phyloP scores from a whole-genome alignment of 1,284 basidiomycete genomes.

The Erythrobasidium hasegawianum region DNA sequence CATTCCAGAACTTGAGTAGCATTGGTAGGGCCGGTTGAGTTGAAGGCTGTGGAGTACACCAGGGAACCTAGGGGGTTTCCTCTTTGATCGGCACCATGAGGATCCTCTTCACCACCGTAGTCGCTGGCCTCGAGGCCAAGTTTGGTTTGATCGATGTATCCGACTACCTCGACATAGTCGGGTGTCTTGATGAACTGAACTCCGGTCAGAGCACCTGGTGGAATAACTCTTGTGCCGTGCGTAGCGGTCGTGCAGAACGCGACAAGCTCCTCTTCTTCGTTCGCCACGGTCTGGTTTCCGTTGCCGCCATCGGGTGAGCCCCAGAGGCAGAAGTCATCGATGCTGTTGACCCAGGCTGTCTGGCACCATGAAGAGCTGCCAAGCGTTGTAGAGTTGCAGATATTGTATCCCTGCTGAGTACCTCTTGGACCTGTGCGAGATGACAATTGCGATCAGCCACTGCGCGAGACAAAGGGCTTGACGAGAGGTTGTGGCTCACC shows the following conservation, averaged over 20 bases:
- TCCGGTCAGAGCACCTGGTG: conserved; percentile 54
- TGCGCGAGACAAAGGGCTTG: no score
- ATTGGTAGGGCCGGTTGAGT: conserved; percentile 46
- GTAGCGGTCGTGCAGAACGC: conserved; percentile 38
- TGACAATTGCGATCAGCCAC: not conserved
- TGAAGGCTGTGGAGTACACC: conserved; percentile 43
- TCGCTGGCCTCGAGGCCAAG: conserved; percentile 60
- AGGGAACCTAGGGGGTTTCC: conserved; percentile 46
- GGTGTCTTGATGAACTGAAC: conserved; percentile 64
- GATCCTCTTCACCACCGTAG: conserved; percentile 56
- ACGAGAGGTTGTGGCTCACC: no score
- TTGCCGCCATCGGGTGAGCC: conserved; percentile 30
- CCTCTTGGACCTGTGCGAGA: conserved; percentile 33
- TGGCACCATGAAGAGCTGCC: conserved; percentile 61
- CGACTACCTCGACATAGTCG: conserved; percentile 63
- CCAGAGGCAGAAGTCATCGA: conserved; percentile 39
- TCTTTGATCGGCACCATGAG: conserved; percentile 47
- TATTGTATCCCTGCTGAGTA: conserved; percentile 36
- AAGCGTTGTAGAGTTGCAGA: conserved; percentile 65
- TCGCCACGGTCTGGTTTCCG: conserved; percentile 36
- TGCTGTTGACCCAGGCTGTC: conserved; percentile 51
- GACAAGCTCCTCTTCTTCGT: conserved; percentile 39
- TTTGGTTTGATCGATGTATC: conserved; percentile 60
- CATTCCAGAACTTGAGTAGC: conserved; percentile 59
- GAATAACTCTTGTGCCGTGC: conserved; percentile 33